These are phyloP conservation scores for Bipolaris victoriae DNA, from an alignment of 2,329 filamentous ascomycete species.

Conservation along the genomic window DNA sequence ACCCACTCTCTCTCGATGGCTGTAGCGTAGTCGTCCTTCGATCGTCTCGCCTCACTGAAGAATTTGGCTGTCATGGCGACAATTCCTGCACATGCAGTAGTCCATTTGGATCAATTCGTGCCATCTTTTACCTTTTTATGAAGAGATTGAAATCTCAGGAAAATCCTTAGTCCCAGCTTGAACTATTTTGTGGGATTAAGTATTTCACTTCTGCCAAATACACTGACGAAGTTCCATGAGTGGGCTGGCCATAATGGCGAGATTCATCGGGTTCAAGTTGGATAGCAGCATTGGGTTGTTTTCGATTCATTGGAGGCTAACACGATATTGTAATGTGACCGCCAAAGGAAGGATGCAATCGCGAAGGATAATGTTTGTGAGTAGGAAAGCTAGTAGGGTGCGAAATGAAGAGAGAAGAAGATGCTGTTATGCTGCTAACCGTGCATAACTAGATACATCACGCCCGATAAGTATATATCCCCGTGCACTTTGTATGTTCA, in stretches of 20 bases:
- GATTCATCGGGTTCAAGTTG: constrained; percentile 48
- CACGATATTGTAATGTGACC: too few relatives aligned
- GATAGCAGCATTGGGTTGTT: constrained; percentile 51
- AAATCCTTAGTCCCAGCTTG: neutral
- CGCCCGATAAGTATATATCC: too few relatives aligned
- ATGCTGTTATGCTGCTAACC: too few relatives aligned
- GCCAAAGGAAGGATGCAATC: too few relatives aligned
- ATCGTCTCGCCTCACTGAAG: neutral
- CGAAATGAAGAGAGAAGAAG: too few relatives aligned
- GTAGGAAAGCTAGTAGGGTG: too few relatives aligned
- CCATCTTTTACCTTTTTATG: neutral
- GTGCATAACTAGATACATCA: too few relatives aligned
- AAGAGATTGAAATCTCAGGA: neutral
- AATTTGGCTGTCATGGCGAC: constrained; percentile 5
- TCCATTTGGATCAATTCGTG: neutral
- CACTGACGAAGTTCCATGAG: neutral
- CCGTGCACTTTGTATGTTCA: too few relatives aligned
- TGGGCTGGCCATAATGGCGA: constrained; percentile 47
- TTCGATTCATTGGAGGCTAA: constrained; percentile 46
- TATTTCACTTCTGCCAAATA: neutral
- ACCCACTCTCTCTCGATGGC: neutral
- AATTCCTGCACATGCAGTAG: neutral
- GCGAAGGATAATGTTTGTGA: too few relatives aligned
- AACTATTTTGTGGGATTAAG: neutral
- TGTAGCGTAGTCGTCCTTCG: neutral